phyloP scores from a whole-genome alignment of 352 stramenopile genomes.

The Phytophthora sansomeana region DNA sequence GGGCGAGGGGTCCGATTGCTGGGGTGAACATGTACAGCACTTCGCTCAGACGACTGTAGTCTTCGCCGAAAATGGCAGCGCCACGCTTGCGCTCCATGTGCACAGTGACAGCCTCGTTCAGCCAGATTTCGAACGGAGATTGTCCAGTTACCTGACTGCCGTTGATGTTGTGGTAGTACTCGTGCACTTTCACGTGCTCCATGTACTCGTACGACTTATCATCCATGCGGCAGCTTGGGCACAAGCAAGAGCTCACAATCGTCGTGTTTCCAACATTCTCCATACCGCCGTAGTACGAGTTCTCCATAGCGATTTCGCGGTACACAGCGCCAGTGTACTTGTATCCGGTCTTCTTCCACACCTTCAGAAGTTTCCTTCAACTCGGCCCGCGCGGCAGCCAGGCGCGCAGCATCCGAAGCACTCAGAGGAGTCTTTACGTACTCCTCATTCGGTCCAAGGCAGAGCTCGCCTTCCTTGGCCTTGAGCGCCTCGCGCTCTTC shows the following conservation, averaged over 20 bases:
- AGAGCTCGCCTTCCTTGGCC: slow-evolving; percentile 67
- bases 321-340: slow-evolving; percentile 86
- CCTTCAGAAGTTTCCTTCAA: slow-evolving; percentile 69
- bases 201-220: slow-evolving; percentile 85
- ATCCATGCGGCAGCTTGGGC: slow-evolving; percentile 78
- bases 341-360: slow-evolving; percentile 84
- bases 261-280: slow-evolving; percentile 87
- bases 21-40: slow-evolving; percentile 81
- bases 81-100: slow-evolving; percentile 82
- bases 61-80: slow-evolving; percentile 69
- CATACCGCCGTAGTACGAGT: slow-evolving; percentile 86
- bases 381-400: slow-evolving; percentile 58
- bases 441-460: slow-evolving; percentile 61
- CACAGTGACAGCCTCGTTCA: slow-evolving; percentile 84
- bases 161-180: slow-evolving; percentile 90
- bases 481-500: slow-evolving; percentile 73
- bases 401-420: slow-evolving; percentile 50
- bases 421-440: slow-evolving; percentile 56
- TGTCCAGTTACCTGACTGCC: slow-evolving; percentile 82
- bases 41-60: slow-evolving; percentile 77
- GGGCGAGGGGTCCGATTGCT: slow-evolving; percentile 69
- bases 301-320: slow-evolving; percentile 86
- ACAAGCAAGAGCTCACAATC: slow-evolving; percentile 79
- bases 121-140: slow-evolving; percentile 84
- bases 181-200: slow-evolving; percentile 85